Evolutionary conservation across 495 filamentous ascomycete genomes (phyloP).

Genomic region (Extremus antarcticus): DNA sequence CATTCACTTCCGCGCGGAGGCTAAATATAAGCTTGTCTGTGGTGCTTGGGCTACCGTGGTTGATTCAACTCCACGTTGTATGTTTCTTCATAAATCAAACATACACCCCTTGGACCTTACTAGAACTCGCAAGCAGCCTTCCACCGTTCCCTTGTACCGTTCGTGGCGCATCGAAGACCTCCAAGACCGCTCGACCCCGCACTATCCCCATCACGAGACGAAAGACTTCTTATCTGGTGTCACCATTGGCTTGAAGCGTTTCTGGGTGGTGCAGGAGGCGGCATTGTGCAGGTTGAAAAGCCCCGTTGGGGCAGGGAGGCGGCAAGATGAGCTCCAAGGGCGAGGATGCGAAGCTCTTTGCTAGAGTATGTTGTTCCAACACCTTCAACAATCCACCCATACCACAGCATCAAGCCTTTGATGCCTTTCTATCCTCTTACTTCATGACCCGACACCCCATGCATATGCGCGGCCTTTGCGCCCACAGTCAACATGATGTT

Average conservation of each 20-base stretch:
- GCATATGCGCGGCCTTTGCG: background rate
- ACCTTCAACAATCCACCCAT: too few relatives aligned
- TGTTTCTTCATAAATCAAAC: background rate
- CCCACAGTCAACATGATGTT: background rate
- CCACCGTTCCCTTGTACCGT: background rate
- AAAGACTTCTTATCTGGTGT: background rate
- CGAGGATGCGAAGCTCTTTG: slow-evolving; percentile 98
- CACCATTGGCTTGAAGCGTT: background rate
- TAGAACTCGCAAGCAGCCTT: background rate
- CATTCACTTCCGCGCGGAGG: background rate
- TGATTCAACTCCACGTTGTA: background rate
- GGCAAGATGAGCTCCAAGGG: slow-evolving; percentile 63
- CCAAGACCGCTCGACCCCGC: background rate
- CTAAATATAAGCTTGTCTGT: background rate
- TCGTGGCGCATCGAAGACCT: background rate
- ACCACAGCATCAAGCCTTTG: too few relatives aligned
- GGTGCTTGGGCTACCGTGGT: background rate
- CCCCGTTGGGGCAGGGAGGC: background rate
- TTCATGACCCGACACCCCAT: too few relatives aligned
- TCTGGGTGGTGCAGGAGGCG: background rate
- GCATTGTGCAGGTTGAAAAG: background rate
- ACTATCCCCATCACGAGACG: background rate
- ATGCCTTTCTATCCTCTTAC: too few relatives aligned
- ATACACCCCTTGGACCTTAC: background rate
- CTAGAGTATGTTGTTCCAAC: slow-evolving; percentile 62